These are phyloP conservation scores for Metschnikowia kofuensis DNA, from an alignment of 805 yeast genomes.

Conservation along the genomic window DNA sequence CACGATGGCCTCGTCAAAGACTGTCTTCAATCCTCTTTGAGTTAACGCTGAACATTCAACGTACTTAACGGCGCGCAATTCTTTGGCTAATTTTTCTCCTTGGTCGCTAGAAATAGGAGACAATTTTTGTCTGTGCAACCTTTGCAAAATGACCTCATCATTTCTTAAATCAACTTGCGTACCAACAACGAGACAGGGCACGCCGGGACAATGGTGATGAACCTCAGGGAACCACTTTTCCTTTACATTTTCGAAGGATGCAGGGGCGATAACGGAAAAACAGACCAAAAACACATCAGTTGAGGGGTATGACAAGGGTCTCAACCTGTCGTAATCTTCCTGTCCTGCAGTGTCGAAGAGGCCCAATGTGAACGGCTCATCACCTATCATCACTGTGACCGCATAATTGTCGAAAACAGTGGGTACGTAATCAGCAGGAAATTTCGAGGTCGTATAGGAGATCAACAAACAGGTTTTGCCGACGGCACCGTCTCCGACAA, in stretches of 20 bases:
- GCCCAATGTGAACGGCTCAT: constrained; percentile 97
- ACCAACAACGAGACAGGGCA: constrained; percentile 94
- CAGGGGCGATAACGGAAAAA: constrained; percentile 94
- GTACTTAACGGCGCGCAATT: constrained; percentile 91
- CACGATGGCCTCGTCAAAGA: constrained; percentile 97
- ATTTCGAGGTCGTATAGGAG: constrained; percentile 94
- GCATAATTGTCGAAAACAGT: constrained; percentile 97
- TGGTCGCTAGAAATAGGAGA: constrained; percentile 80
- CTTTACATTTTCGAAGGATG: constrained; percentile 94
- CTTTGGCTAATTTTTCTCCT: constrained; percentile 92
- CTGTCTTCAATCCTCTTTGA: constrained; percentile 94
- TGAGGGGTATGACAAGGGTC: constrained; percentile 95
- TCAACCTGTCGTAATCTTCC: constrained; percentile 96
- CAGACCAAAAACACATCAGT: constrained; percentile 96
- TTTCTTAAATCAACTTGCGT: constrained; percentile 94
- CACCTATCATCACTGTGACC: constrained; percentile 94
- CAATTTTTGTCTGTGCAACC: constrained; percentile 86
- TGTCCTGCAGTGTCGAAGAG: constrained; percentile 98
- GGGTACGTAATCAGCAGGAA: constrained; percentile 97
- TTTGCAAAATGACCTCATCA: constrained; percentile 86
- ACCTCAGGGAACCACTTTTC: constrained; percentile 99
- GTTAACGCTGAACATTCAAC: constrained; percentile 98
- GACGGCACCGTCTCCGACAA: constrained; percentile 99
- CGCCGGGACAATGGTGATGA: constrained; percentile 96
- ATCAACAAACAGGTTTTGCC: constrained; percentile 95